These are phyloP conservation scores for Kwoniella mangroviensis DNA, from an alignment of 768 basidiomycete genomes.

Conservation along the genomic window DNA sequence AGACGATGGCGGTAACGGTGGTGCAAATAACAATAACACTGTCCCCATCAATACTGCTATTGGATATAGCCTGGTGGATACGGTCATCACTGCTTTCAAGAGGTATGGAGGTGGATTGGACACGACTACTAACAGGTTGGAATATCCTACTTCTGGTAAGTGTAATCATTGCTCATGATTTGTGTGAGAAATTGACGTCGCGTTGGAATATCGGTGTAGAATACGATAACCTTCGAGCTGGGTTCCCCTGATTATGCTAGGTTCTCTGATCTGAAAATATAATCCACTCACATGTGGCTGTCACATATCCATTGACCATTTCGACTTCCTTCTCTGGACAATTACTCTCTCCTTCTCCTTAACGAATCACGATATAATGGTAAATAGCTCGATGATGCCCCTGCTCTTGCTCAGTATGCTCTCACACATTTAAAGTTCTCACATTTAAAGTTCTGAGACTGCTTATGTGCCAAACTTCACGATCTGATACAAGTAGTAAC, in stretches of 20 bases:
- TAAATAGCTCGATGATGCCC: too few relatives aligned
- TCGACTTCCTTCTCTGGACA: too few relatives aligned
- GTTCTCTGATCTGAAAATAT: not conserved
- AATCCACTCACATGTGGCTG: not conserved
- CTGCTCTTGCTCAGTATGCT: too few relatives aligned
- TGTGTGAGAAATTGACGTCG: too few relatives aligned
- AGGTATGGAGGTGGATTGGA: constrained; percentile 13
- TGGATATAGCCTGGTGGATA: constrained; percentile 16
- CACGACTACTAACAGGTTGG: constrained; percentile 8
- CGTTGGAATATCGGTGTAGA: not conserved
- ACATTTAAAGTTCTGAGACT: too few relatives aligned
- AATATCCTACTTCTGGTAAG: constrained; percentile 22
- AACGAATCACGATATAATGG: too few relatives aligned
- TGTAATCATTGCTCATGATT: not conserved
- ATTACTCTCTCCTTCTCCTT: too few relatives aligned
- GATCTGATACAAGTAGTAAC: too few relatives aligned
- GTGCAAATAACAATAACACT: not conserved
- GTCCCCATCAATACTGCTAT: constrained; percentile 2
- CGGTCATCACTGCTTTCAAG: constrained; percentile 12
- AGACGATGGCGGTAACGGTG: constrained; percentile 7
- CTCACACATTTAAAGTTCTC: too few relatives aligned
- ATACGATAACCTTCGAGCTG: constrained; percentile 20
- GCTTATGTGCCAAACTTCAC: too few relatives aligned
- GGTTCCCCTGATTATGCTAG: constrained; percentile 1
- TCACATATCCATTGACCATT: too few relatives aligned